These are phyloP conservation scores for Apiotrichum siamense DNA, from an alignment of 1,284 basidiomycete species.

Conservation along the genomic window DNA sequence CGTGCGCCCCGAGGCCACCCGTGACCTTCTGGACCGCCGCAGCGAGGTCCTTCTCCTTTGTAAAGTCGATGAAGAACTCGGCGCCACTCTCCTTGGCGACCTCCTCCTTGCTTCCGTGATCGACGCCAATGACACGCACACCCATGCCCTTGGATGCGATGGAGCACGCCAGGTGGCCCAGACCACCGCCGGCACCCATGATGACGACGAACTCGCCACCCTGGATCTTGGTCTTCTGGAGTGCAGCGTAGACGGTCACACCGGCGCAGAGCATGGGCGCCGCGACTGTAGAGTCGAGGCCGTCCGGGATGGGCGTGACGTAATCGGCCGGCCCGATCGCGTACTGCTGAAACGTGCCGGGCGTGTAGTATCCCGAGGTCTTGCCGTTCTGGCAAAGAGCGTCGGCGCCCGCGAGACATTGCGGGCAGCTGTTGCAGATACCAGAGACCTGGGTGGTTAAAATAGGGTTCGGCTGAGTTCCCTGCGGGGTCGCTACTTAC, in stretches of 20 bases:
- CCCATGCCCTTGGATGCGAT: constrained; percentile 10
- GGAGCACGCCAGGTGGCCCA: constrained; percentile 54
- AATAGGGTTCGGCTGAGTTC: no score
- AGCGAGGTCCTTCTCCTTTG: constrained; percentile 38
- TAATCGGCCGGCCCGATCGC: constrained; percentile 49
- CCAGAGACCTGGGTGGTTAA: neutral
- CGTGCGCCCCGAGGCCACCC: constrained; percentile 67
- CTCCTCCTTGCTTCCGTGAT: constrained; percentile 50
- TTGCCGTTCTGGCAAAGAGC: constrained; percentile 5
- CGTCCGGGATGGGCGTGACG: constrained; percentile 69
- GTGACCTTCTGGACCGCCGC: constrained; percentile 27
- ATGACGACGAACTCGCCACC: constrained; percentile 74
- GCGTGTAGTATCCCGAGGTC: constrained; percentile 42
- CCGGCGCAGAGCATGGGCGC: constrained; percentile 78
- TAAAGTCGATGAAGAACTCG: constrained; percentile 74
- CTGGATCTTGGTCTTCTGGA: constrained; percentile 62
- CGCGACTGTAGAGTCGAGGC: constrained; percentile 59
- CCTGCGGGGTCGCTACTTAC: neutral
- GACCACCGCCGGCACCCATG: constrained; percentile 49
- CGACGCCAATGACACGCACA: constrained; percentile 13
- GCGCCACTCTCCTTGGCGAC: constrained; percentile 65
- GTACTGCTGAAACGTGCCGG: constrained; percentile 81
- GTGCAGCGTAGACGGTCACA: constrained; percentile 60
- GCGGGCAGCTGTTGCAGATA: constrained; percentile 8
- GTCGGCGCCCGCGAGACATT: constrained; percentile 9